Evolutionary conservation across 192 early-diverging fungal species (phyloP), one percentile per base, ranked within the genome.

Genomic region (Gamsiella multidivaricata): DNA sequence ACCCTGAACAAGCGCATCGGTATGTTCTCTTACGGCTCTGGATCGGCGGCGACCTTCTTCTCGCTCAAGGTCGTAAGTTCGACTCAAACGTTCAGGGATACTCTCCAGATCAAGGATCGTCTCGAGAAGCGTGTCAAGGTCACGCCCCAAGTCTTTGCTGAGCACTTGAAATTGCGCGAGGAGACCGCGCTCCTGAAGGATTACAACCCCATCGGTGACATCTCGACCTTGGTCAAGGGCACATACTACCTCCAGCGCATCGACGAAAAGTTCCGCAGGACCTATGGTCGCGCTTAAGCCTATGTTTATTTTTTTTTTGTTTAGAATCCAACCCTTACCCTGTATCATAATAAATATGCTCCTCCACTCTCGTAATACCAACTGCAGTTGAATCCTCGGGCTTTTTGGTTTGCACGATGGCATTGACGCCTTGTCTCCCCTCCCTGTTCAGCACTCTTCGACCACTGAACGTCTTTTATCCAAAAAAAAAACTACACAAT

Each of bases 21-120:
- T 28, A 33, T 97, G 59, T 99, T 95, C 81, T 97, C 98, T 9
- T 99, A 98, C 79, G 98, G 98, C 54, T 97, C 95, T 6, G 98
- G 98, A 39, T 93, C 96, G 36, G 92, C 98, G 53, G 90, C 96
- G 36, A 93, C 96, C 57, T 92, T 97, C 87, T 95, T 96, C 82
- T 97, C 96, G 29, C 83, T 97, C 81, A 91, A 90, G 71, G 91
- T 98, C 31, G 84, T 84, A 46, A 83, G 80, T 26, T 85, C 90
- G 46, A 91, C 91, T 55, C 69, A 80, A 14, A 56, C 80, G 45
- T 91, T 97, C 64, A 82, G 85, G 33, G 18, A 78, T 28, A 84
- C 81, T 2, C 74, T 99, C 34, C 80, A 90, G 73, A 62, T 99
- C 69, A 81, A 75, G 49, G 69, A 84, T 39, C 91, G 96, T 31